Evolutionary conservation across 129 eudicot species (phyloP), one percentile per base, ranked within the genome.

Genomic region (Flaveria ramosissima): DNA sequence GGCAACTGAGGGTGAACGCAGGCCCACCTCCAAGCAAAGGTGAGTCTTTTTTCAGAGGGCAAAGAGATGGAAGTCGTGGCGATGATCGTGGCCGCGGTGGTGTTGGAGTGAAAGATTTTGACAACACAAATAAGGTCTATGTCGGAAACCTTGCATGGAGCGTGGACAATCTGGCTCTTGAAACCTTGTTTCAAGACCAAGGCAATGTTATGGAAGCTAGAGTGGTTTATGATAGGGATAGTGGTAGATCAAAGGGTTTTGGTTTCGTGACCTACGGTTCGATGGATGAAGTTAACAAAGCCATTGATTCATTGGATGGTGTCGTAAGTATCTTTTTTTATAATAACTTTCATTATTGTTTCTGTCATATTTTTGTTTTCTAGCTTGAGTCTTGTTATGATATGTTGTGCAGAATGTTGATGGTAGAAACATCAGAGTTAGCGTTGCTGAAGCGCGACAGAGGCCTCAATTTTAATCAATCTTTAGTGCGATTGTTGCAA

Each of bases 111-210:
- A 77, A 82, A 51, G 80, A 82, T 70, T 81, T 68, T 17, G 89
- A 87, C 66, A 85, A 73, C 84, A 42, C 86, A 72, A 89, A 91
- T 84, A 83, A 89, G 60, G 84, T 93, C 32, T 89, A 90, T 60
- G 97, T 93, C 16, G 96, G 98, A 47, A 93, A 93, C 77, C 97
- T 93, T 63, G 68, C 97, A 12, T 93, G 98, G 98, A 85, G 90
- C 36, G 97, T 93, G 20, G 97, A 90, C 72, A 85, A 91, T 73
- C 67, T 83, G 14, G 86, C 98, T 1, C 98, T 93, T 32, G 90
- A 89, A 74, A 81, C 78, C 60, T 70, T 90, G 76, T 90, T 93
- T 68, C 82, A 89, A 60, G 97, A 90, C 62, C 93, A 87, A 72
- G 98, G 98, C 48, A 83, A 82, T 61, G 98, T 93, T 52, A 9